Evolutionary conservation across 148 eudicot genomes (phyloP).

Genomic region (Vaccinium corymbosum): DNA sequence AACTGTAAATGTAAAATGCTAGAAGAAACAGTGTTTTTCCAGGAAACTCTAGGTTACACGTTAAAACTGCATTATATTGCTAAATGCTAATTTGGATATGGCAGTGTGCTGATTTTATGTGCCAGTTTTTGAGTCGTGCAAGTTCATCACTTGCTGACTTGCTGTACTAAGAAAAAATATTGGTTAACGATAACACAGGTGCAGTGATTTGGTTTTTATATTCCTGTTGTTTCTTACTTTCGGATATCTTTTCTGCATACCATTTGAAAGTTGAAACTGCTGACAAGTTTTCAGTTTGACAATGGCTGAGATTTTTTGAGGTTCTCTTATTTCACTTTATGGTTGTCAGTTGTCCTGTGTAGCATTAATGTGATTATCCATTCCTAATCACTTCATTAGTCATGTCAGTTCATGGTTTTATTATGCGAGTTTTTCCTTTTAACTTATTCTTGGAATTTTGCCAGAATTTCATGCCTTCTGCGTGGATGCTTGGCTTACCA

Average conservation of each 20-base stretch:
- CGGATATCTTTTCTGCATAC: neutral
- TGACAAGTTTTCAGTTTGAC: neutral
- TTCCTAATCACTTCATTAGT: neutral
- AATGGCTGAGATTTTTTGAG: neutral
- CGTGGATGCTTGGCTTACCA: constrained; percentile 87
- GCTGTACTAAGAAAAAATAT: neutral
- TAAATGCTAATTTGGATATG: neutral
- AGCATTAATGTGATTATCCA: neutral
- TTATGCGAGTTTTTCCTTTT: neutral
- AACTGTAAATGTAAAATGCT: neutral
- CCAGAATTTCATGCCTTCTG: constrained; percentile 75
- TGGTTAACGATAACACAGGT: neutral
- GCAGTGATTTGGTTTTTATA: neutral
- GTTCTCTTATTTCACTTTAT: neutral
- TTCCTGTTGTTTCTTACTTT: neutral
- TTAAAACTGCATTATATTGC: neutral
- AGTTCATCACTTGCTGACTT: neutral
- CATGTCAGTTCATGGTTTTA: neutral
- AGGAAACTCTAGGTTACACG: neutral
- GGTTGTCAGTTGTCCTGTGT: neutral
- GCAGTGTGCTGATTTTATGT: neutral
- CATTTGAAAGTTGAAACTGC: neutral
- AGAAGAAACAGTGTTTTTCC: neutral
- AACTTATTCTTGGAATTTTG: constrained; percentile 12
- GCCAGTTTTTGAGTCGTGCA: neutral